A percentile compares a stretch with the other conserved stretches of the same genome.
Evolutionary conservation across 2,329 filamentous ascomycete species (phyloP).

Genomic region (Dothistroma pini): DNA sequence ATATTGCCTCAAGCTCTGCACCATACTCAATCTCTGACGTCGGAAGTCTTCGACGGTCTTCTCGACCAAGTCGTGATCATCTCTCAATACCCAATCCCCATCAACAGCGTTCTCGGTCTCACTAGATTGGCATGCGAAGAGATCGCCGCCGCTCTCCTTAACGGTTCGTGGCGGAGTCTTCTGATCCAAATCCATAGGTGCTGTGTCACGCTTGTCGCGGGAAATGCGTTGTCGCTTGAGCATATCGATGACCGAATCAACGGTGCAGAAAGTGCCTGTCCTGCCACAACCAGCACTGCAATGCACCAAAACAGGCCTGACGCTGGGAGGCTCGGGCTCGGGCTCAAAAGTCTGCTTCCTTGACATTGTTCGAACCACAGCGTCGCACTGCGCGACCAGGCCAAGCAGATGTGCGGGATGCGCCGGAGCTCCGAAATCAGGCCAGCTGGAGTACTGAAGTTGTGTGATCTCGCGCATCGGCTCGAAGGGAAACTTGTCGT

Average conservation of each 20-base stretch:
- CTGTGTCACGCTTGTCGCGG: conserved; percentile 29
- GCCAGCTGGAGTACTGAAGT: conserved; percentile 93
- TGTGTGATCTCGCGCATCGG: conserved; percentile 92
- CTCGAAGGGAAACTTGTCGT: conserved; percentile 72
- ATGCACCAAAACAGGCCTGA: conserved; percentile 81
- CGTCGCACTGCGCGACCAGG: conserved; percentile 85
- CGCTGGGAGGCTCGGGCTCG: conserved; percentile 44
- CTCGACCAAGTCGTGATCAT: conserved; percentile 73
- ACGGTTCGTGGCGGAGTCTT: neutral
- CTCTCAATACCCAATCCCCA: conserved; percentile 64
- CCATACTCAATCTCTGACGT: conserved; percentile 87
- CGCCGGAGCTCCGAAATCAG: conserved; percentile 90
- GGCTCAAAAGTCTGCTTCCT: conserved; percentile 49
- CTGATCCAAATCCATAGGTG: conserved; percentile 46
- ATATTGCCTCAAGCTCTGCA: conserved; percentile 88
- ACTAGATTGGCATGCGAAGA: conserved; percentile 27
- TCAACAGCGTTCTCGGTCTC: conserved; percentile 32
- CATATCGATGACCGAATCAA: conserved; percentile 95
- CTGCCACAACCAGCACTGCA: conserved; percentile 95
- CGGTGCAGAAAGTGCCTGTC: conserved; percentile 93
- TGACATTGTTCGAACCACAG: conserved; percentile 54
- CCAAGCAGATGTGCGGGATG: conserved; percentile 82
- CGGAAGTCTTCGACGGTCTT: conserved; percentile 90
- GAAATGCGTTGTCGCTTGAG: conserved; percentile 70
- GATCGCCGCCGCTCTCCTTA: conserved; percentile 19